Conservation (phyloP, 2,329 filamentous ascomycete genomes). For the Apiospora hydei region DNA sequence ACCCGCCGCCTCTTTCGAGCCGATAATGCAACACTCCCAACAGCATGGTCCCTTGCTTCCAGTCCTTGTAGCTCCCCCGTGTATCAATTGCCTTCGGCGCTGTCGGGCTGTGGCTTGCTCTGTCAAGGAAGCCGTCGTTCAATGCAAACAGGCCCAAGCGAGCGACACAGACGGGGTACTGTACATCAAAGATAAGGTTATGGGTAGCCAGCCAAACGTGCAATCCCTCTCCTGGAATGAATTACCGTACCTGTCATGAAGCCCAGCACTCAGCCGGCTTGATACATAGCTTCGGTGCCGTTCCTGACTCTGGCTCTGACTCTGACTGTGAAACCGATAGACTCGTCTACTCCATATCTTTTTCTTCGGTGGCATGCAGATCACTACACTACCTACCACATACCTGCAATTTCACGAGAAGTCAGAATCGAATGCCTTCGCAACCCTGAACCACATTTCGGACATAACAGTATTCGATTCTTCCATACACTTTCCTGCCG, state of each 20-base stretch:
- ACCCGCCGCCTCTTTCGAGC: constrained; percentile 4
- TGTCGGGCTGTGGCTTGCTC: constrained; percentile 2
- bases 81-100: neutral
- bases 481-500: neutral
- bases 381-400: constrained; percentile 5
- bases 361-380: constrained; percentile 3
- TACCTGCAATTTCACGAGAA: neutral
- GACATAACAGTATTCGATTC: neutral
- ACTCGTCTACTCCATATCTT: neutral
- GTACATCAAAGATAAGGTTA: constrained; percentile 19
- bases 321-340: neutral
- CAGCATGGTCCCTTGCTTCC: constrained; percentile 9
- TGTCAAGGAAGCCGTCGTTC: constrained; percentile 2
- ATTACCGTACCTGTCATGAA: neutral
- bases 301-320: neutral
- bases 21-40: constrained; percentile 18
- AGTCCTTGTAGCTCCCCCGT: neutral
- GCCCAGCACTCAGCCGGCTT: neutral
- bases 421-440: neutral
- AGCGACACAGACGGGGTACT: constrained; percentile 15
- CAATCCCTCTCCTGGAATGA: neutral
- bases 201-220: neutral
- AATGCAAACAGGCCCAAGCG: constrained; percentile 13
- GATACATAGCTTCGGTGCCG: neutral
- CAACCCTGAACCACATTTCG: neutral